Conservation (phyloP, 768 basidiomycete species). For the Hortiboletus campestris region DNA sequence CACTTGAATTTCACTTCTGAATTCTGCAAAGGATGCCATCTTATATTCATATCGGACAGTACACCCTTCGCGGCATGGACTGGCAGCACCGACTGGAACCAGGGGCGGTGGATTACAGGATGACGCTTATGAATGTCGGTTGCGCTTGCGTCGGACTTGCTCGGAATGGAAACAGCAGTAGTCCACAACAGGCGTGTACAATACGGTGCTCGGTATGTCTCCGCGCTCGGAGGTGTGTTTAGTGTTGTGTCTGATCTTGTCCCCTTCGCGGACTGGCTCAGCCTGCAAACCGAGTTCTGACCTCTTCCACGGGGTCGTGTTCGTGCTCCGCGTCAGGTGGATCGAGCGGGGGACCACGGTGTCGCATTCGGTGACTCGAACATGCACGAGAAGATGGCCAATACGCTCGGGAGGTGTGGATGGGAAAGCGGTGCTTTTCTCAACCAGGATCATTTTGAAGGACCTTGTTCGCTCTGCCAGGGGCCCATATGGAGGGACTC, state of each 20-base stretch:
- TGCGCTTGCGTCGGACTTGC: constrained; percentile 86
- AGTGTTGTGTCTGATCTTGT: too few species aligned
- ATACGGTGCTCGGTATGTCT: too few species aligned
- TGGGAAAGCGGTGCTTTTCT: too few species aligned
- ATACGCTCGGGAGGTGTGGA: constrained; percentile 92
- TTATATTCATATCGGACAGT: constrained; percentile 97
- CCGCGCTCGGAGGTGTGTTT: too few species aligned
- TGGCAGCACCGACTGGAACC: constrained; percentile 40
- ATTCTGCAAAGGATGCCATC: constrained; percentile 95
- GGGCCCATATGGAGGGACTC: too few species aligned
- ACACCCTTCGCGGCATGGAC: constrained; percentile 80
- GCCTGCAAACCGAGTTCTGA: too few species aligned
- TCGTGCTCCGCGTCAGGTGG: constrained; percentile 52
- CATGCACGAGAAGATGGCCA: constrained; percentile 86
- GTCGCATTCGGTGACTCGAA: constrained; percentile 59
- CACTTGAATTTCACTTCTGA: constrained; percentile 90
- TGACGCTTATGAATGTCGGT: constrained; percentile 66
- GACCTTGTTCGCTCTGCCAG: too few species aligned
- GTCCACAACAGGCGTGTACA: constrained; percentile 87
- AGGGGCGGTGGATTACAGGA: constrained; percentile 47
- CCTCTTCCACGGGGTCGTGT: constrained; percentile 46
- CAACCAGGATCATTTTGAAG: too few species aligned
- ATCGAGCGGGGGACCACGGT: constrained; percentile 52
- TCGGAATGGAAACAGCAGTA: constrained; percentile 94
- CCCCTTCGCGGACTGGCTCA: too few species aligned